Base-by-base conservation (phyloP, 2,329 filamentous ascomycete species). In the Capronia coronata region DNA sequence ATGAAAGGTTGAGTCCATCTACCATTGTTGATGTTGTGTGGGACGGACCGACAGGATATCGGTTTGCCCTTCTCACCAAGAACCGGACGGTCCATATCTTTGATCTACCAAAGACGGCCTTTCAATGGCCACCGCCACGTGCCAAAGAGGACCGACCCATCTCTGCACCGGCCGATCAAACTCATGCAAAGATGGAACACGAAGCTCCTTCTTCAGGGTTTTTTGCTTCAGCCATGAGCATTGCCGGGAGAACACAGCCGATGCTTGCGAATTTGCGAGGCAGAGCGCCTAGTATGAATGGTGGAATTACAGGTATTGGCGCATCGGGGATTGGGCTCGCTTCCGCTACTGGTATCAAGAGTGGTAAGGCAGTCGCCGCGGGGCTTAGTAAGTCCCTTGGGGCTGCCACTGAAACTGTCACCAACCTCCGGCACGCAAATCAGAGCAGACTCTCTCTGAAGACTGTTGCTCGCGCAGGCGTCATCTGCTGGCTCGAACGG, bases 21-120 rank as follows among this genome's bases (percentile, higher is more conserved):
- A 86, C 87, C 46, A 87, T 97, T 48, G 79, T 96, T 18, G 91
- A 96, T 62, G 86, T 95, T 35, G 81, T 83, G 2, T 98, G 93
- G 93, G 84, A 85, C 1, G 78, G 80, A 47, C 87, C 87, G 2
- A 83, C 83, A 48, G 87, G 87, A 18, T 87, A 94, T 63, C 83
- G 86, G 51, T 71, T 94, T 32, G 91, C 90, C 1, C 83, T 98
- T 70, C 82, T 96, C 21, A 97, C 93, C 0, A 88, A 94, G 62
- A 86, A 90, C 59, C 89, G 91, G n/a, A 98, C 93, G 7, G 83
- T 96, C 9, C 93, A 98, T 68, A 79, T 97, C 37, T 83, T 95
- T 57, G 87, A 95, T 58, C 79, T 97, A 67, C 88, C 89, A 7
- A 76, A 80, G 39, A 86, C 81, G 55, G 87, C 87, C 3, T 91